Evolutionary conservation across 108 stramenopile genomes (phyloP), one percentile per base, ranked within the genome.

Genomic region (Cyclotella distinguenda): DNA sequence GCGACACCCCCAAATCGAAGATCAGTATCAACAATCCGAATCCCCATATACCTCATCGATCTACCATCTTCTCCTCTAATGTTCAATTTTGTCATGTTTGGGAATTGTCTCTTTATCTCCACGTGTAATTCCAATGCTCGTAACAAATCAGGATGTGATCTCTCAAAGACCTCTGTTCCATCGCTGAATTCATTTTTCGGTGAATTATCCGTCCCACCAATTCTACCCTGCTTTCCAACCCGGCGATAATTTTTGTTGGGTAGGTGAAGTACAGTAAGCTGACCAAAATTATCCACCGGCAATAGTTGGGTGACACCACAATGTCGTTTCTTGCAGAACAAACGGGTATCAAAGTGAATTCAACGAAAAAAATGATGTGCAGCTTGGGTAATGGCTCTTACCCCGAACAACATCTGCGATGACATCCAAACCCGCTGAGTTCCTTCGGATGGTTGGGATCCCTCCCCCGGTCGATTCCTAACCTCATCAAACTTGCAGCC

Each of bases 181-280:
- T 88, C 82, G 39, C 83, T 74, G 68, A 89, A 89, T 61, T 74
- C 82, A 77, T 83, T 72, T 47, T 77, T 66, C 6, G 68, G 74
- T 11, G 72, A 32, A 38, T 75, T 68, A 27, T 66, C 71, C 30
- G n/a, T 60, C 18, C 80, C 83, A 21, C 83, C 83, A 6, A 81
- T 35, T 10, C 80, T 55, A 19, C 83, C 80, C 36, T 81, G 73
- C 43, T 77, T 85, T 22, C 91, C 91, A 10, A 93, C 87, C 27
- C 91, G 70, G 23, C 91, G 81, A 67, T 93, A 93, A 72, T 93
- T 93, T 55, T 93, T 93, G 68, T 93, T 93, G 38, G 91, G 91
- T 16, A 93, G 59, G 72, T 93, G 91, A 47, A 85, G 67, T 9
- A 90, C 86, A 10, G 84, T 90, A 23, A 93, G 60, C 23, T 85